Percentiles rank a stretch among this genome's conserved stretches.
These are phyloP conservation scores for Diophrys appendiculata DNA, from an alignment of 73 alveolate genomes.

Conservation along the genomic window DNA sequence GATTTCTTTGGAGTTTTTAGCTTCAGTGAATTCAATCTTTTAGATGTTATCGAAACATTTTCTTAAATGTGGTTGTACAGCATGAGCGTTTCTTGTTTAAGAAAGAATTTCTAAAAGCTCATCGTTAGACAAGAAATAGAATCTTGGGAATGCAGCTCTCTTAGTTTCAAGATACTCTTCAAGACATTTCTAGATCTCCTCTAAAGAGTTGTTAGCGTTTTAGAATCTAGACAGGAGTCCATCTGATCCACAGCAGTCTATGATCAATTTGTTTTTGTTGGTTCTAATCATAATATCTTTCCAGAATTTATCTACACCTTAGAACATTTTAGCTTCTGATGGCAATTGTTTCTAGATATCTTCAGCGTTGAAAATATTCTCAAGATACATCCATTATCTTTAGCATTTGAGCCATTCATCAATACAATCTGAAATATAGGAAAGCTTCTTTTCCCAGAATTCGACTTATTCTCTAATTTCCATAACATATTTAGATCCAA, in stretches of 20 bases:
- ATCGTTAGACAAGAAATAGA: constrained; percentile 99
- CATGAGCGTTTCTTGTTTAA: constrained; percentile 97
- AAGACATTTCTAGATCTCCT: constrained; percentile 93
- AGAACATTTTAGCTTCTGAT: constrained; percentile 94
- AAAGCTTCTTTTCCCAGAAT: constrained; percentile 97
- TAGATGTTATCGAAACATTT: constrained; percentile 99
- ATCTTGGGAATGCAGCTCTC: constrained; percentile 99
- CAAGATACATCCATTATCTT: constrained; percentile 99
- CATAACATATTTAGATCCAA: constrained; percentile 96
- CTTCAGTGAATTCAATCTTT: constrained; percentile 92
- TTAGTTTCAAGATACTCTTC: constrained; percentile 98
- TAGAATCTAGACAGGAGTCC: constrained; percentile 94
- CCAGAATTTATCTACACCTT: constrained; percentile 98
- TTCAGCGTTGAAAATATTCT: constrained; percentile 99
- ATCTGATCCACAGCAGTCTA: constrained; percentile 91
- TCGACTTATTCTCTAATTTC: constrained; percentile 96
- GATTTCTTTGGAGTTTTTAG: constrained; percentile 87
- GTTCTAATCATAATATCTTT: constrained; percentile 96
- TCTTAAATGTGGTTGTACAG: constrained; percentile 96
- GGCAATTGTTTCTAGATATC: constrained; percentile 99
- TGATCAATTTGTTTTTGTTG: constrained; percentile 87
- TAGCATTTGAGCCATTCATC: constrained; percentile 99
- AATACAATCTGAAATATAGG: constrained; percentile 96
- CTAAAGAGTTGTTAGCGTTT: constrained; percentile 87
- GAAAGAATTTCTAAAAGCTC: constrained; percentile 98